phyloP scores from a whole-genome alignment of 805 yeast genomes.

The Sugiyamaella chiloensis region DNA sequence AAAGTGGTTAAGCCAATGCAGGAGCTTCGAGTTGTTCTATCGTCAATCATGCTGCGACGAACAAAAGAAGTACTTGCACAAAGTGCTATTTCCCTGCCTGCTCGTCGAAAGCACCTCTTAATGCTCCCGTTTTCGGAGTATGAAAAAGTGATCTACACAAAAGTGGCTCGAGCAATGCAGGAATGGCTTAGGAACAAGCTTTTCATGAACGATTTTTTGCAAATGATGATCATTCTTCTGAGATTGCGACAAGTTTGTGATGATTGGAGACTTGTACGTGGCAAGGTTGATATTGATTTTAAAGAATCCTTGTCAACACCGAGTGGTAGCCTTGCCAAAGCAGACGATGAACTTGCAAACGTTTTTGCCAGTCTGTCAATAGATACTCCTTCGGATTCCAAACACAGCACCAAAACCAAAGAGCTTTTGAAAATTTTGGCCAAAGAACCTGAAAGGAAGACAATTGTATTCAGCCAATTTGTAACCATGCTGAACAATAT shows the following conservation, averaged over 20 bases:
- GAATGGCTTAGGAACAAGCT: too few relatives aligned
- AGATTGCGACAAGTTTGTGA: slow-evolving; percentile 40
- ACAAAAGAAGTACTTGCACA: slow-evolving; percentile 39
- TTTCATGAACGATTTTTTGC: neutral
- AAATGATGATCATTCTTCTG: slow-evolving; percentile 30
- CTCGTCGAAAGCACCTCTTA: slow-evolving; percentile 21
- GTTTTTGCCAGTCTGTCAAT: too few relatives aligned
- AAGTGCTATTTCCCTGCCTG: slow-evolving; percentile 27
- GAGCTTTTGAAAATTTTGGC: slow-evolving; percentile 35
- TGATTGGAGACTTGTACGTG: slow-evolving; percentile 23
- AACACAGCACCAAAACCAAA: slow-evolving; percentile 34
- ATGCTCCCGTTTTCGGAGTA: slow-evolving; percentile 26
- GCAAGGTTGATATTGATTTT: slow-evolving; percentile 7
- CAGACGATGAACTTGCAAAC: too few relatives aligned
- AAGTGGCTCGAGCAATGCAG: too few relatives aligned
- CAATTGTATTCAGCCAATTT: slow-evolving; percentile 47
- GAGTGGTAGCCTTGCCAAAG: slow-evolving; percentile 1
- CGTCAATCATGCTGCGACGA: slow-evolving; percentile 43
- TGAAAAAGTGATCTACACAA: slow-evolving; percentile 26
- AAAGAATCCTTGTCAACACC: too few relatives aligned
- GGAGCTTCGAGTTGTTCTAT: slow-evolving; percentile 30
- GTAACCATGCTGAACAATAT: slow-evolving; percentile 36
- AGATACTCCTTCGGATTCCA: too few relatives aligned
- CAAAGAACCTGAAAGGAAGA: slow-evolving; percentile 37
- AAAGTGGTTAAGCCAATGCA: slow-evolving; percentile 23